Conservation (phyloP, 352 stramenopile species). For the Bremia lactucae region DNA sequence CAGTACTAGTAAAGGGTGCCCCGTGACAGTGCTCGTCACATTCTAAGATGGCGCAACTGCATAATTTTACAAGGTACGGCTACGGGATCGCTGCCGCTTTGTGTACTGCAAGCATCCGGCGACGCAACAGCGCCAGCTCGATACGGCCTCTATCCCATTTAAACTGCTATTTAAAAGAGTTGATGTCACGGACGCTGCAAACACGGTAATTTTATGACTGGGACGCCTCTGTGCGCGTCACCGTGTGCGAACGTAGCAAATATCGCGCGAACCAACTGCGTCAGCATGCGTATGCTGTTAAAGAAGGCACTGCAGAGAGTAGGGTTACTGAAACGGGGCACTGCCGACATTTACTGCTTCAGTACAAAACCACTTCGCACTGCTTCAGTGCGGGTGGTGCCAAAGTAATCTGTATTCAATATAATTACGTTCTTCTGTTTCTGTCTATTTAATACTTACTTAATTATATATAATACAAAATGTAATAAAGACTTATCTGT, state of each 20-base stretch:
- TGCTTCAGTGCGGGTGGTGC: too few species aligned
- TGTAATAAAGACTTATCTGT: too few species aligned
- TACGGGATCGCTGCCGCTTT: constrained; percentile 76
- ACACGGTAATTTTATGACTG: constrained; percentile 44
- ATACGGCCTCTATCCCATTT: constrained; percentile 68
- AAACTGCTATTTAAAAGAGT: constrained; percentile 33
- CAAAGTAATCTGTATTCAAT: too few species aligned
- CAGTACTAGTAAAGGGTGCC: too few species aligned
- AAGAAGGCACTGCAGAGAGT: constrained; percentile 13
- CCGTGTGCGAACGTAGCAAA: constrained; percentile 41
- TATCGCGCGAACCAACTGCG: constrained; percentile 68
- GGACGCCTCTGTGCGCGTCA: constrained; percentile 39
- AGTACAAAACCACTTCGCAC: too few species aligned
- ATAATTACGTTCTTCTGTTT: too few species aligned
- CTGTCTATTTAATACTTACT: too few species aligned
- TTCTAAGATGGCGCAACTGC: constrained; percentile 68
- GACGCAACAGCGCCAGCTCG: constrained; percentile 62
- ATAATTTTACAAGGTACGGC: constrained; percentile 80
- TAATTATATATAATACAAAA: too few species aligned
- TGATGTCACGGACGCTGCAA: constrained; percentile 19
- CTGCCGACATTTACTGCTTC: too few species aligned
- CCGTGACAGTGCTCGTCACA: constrained; percentile 51
- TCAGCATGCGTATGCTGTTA: constrained; percentile 52
- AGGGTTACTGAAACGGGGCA: constrained; percentile 1
- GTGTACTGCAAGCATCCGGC: constrained; percentile 49